Evolutionary conservation across 106 monocot genomes (phyloP).

Genomic region (Dendrobium huoshanense): DNA sequence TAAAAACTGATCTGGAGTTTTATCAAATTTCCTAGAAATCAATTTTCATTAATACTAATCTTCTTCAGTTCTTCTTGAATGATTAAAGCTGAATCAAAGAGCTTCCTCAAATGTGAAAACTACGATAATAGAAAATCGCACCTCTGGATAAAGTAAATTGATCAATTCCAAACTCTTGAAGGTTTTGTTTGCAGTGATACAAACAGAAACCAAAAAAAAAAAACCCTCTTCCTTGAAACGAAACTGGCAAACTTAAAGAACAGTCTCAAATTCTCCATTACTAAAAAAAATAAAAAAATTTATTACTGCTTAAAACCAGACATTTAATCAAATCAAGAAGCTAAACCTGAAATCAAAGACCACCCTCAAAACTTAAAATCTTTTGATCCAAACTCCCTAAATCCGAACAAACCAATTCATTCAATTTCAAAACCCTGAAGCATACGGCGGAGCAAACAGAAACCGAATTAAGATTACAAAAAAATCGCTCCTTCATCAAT

Average conservation of each 20-base stretch:
- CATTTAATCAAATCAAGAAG: too few species aligned
- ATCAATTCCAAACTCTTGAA: not conserved
- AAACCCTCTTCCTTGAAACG: not conserved
- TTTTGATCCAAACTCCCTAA: too few species aligned
- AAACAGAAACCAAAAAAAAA: not conserved
- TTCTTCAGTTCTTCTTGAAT: too few species aligned
- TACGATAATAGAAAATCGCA: not conserved
- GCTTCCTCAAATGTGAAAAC: not conserved
- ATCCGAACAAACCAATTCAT: too few species aligned
- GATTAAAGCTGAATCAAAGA: not conserved
- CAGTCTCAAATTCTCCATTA: too few species aligned
- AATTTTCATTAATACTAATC: not conserved
- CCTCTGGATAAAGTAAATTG: not conserved
- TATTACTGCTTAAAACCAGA: too few species aligned
- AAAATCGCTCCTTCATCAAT: not conserved
- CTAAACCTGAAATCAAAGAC: too few species aligned
- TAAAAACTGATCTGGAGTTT: not conserved
- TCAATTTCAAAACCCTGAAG: too few species aligned
- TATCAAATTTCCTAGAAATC: not conserved
- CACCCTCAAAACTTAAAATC: too few species aligned
- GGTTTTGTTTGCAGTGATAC: not conserved
- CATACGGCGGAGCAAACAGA: not conserved
- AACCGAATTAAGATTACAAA: not conserved
- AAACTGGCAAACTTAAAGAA: too few species aligned
- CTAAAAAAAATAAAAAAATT: too few species aligned